Base-by-base conservation (phyloP, 768 basidiomycete species). In the Boletus pseudopeckii region DNA sequence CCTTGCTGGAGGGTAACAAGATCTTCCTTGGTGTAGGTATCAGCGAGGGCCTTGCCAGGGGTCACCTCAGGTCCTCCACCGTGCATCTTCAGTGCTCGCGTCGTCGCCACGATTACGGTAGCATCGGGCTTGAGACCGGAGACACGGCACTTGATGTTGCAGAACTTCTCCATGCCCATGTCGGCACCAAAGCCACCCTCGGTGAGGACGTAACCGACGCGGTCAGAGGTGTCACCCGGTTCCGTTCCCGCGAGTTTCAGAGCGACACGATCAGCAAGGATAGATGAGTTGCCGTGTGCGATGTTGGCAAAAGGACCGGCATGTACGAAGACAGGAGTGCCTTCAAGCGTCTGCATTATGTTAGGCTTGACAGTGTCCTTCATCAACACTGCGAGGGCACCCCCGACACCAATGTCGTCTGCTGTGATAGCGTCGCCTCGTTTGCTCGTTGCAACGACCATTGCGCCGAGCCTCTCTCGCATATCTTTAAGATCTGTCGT, bases 91-190 rank as follows among this genome's bases (percentile, higher is more conserved):
- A 99, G 77, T 20, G 96, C 96, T 60, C 96, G 89, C 28, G 96
- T 94, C 5, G 96, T 99, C 7, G 96, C 97, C 49, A 99, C 96
- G 63, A 99, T 90, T 60, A 99, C 84, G 36, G 88, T 88, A 4
- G 93, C 96, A 71, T 99, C 92, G 9, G 97, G 97, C 52, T 78
- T 88, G 66, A 98, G 81, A 45, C 95, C 96, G 56, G 91, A 94
- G 53, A 89, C 79, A 55, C 96, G 86, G 71, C 95, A 98, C 72
- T 99, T 99, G 80, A 99, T 98, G 74, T 98, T 98, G 80, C 92
- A 98, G 80, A 98, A 99, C 72, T 99, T 97, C 74, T 94, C 92
- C 92, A 95, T 92, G 37, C 93, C 96, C 85, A 98, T 99, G 70
- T 99, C 96, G 20, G 96, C 95, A 52, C 96, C 96, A 73, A 98